Base-by-base conservation (phyloP, 129 eudicot genomes). In the Flaveria sonorensis region DNA sequence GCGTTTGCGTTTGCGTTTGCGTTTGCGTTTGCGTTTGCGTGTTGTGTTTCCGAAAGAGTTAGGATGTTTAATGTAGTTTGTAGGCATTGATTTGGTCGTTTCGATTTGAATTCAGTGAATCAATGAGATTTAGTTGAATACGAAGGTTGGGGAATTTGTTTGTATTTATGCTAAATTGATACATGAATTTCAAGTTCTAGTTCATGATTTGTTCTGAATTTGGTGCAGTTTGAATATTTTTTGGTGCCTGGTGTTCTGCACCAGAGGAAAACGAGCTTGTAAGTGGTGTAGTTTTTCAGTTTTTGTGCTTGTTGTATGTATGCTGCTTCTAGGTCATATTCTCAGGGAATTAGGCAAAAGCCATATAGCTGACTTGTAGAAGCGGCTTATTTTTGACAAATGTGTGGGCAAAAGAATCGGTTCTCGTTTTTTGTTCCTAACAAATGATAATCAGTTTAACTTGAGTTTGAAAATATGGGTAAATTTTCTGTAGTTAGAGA, bases 21-120 rank as follows among this genome's bases (percentile, higher is more conserved):
- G n/a, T n/a, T n/a, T n/a, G n/a, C n/a, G n/a, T 78, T 78, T 59
- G 52, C 43, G 73, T 26, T 32, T 65, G 68, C 68, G 4, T 72
- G 45, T 51, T 24, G 51, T 18, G 36, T 19, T 18, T 65, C 14
- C 2, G 9, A 13, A 47, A 57, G 21, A 46, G 52, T 51, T 14
- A 50, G 21, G 1, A 36, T 3, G 10, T 52, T 46, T 32, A 65
- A 65, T 65, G 66, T 65, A 53, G 21, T 51, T 36, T n/a, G 13
- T 36, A 36, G 80, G 64, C 65, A 0, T 66, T 14, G 30, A 66
- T 67, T 14, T 50, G 73, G 21, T 40, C 24, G 40, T 67, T 36
- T 24, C 2, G 26, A 7, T 76, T 12, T 53, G 18, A 24, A 2
- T 21, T 76, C 51, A 16, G 55, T 64, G 66, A 76, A 36, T 32